Percentiles rank a stretch among this genome's conserved stretches.
phyloP scores from a whole-genome alignment of 1,284 basidiomycete genomes.

The Ganoderma boninense region DNA sequence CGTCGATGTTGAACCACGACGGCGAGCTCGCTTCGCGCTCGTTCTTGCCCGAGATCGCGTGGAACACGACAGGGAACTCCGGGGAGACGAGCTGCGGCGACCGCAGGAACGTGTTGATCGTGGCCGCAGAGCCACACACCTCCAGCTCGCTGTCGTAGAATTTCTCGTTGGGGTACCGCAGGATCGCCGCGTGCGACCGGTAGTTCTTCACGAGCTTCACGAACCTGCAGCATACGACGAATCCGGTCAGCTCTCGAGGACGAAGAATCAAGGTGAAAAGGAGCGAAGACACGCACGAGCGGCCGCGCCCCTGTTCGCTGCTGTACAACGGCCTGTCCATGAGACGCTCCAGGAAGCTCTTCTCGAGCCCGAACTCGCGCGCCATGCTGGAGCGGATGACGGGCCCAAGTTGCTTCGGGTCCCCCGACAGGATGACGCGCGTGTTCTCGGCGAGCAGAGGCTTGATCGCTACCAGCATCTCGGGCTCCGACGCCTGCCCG shows the following conservation, averaged over 20 bases:
- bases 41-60: slow-evolving; percentile 53
- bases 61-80: slow-evolving; percentile 56
- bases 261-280: no score
- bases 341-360: slow-evolving; percentile 59
- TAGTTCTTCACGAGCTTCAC: slow-evolving; percentile 64
- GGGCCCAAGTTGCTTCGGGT: slow-evolving; percentile 67
- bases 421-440: slow-evolving; percentile 63
- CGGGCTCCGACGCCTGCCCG: slow-evolving; percentile 68
- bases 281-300: slow-evolving; percentile 51
- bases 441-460: slow-evolving; percentile 50
- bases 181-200: slow-evolving; percentile 63
- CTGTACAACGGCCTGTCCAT: slow-evolving; percentile 58
- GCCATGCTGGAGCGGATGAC: slow-evolving; percentile 59
- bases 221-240: no score
- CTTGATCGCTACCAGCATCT: slow-evolving; percentile 62
- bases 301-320: slow-evolving; percentile 38
- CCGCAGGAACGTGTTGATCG: slow-evolving; percentile 46
- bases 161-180: slow-evolving; percentile 62
- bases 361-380: slow-evolving; percentile 51
- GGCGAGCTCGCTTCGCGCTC: slow-evolving; percentile 50
- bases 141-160: slow-evolving; percentile 64
- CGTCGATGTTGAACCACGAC: slow-evolving; percentile 56
- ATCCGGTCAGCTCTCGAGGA: no score
- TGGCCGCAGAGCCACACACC: slow-evolving; percentile 47
- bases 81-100: slow-evolving; percentile 45